Evolutionary conservation across 2,329 filamentous ascomycete species (phyloP), one percentile per base, ranked within the genome.

Genomic region (Pseudogymnoascus sp.): DNA sequence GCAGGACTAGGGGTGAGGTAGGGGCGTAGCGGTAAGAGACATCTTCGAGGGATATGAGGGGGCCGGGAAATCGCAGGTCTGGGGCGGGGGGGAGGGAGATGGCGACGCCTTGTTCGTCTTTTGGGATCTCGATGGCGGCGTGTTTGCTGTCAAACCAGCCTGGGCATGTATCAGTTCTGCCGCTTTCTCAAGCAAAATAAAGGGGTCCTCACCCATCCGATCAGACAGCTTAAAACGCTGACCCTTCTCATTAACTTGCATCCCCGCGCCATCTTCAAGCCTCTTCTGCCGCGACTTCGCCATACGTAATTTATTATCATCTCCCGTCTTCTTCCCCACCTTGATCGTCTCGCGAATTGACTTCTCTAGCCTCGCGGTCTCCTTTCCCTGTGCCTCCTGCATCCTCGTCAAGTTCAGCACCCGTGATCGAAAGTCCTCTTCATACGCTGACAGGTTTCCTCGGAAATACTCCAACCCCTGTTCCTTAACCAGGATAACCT

Each of bases 231-330:
- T 93, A 78, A 95, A 95, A 2, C 88, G 78, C 4, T 83, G 83
- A 1, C 91, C 91, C 59, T 81, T 86, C 6, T 84, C 82, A 64
- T 77, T 88, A 39, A 90, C 86, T 68, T 92, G 81, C 67, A 95
- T 73, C 0, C 90, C 91, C 84, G 86, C 89, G 5, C 90, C 79
- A 61, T 94, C 87, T 61, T 95, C 90, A 1, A 95, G 79, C 70
- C 91, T 92, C 77, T 91, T 93, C 74, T 92, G 89, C 0, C 90
- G 80, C 4, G 87, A 90, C 64, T 91, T 92, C 3, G 90, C 90
- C 76, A 92, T 89, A n/a, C 89, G 85, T 2, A 95, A 78, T 71
- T 91, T 92, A 70, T 93, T 93, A 67, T 91, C 87, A 68, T 95
- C 90, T 30, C 90, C 89, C 25, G 86, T 87, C 57, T 85, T 85